Evolutionary conservation across 1,284 basidiomycete genomes (phyloP).

Genomic region (Ceratobasidium sp.): DNA sequence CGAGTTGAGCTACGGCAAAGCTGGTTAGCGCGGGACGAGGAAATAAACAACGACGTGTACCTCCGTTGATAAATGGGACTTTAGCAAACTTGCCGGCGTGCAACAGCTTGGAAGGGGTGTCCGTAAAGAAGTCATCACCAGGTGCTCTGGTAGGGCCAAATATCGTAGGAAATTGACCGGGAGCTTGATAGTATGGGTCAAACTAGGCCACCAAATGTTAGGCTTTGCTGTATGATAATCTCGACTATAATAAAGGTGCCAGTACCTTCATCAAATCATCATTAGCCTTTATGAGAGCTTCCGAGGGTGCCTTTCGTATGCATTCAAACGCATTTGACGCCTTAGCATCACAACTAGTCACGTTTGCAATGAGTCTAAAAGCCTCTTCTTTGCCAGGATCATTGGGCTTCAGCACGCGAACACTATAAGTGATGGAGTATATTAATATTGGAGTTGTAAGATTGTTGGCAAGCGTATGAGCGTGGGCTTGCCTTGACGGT

Average conservation of each 20-base stretch:
- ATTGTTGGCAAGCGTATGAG: no score
- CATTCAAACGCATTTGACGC: constrained; percentile 35
- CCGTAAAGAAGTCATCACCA: constrained; percentile 58
- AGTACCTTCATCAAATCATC: constrained; percentile 27
- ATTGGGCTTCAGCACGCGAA: constrained; percentile 3
- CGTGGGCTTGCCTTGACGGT: constrained; percentile 48
- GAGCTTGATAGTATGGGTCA: constrained; percentile 17
- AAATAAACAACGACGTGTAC: background rate
- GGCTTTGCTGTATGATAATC: background rate
- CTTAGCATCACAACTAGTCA: constrained; percentile 29
- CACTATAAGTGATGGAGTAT: constrained; percentile 16
- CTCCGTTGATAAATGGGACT: constrained; percentile 59
- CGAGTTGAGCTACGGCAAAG: constrained; percentile 33
- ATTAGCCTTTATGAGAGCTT: constrained; percentile 21
- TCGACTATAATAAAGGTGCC: no score
- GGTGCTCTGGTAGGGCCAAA: constrained; percentile 48
- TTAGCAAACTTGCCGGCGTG: constrained; percentile 54
- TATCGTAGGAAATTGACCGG: constrained; percentile 19
- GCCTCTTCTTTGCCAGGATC: constrained; percentile 30
- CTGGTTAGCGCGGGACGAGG: background rate
- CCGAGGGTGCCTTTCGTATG: constrained; percentile 28
- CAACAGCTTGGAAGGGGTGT: constrained; percentile 54
- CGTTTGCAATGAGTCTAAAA: constrained; percentile 31
- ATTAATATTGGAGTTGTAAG: no score
- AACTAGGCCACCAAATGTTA: constrained; percentile 36